Conservation (phyloP, 1,284 basidiomycete species). For the Chondrostereum purpureum region DNA sequence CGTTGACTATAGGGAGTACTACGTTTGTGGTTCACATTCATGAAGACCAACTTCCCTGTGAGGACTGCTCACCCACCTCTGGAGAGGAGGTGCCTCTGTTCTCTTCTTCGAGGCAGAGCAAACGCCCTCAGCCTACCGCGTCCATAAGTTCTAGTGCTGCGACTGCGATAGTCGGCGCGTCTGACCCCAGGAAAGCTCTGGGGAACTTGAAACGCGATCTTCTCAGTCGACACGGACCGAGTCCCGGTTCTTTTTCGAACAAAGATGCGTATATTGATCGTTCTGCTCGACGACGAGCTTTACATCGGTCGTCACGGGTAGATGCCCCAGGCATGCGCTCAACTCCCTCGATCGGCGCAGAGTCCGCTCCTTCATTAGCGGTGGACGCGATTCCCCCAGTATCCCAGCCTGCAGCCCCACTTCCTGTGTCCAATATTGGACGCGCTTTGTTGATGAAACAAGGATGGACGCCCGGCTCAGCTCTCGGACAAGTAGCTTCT, state of each 20-base stretch:
- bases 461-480: conserved; percentile 65
- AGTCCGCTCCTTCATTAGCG: background rate
- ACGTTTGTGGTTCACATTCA: conserved; percentile 67
- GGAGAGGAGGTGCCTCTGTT: conserved; percentile 58
- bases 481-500: too few species aligned
- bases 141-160: background rate
- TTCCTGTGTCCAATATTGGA: conserved; percentile 57
- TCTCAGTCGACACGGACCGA: conserved; percentile 37
- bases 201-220: conserved; percentile 54
- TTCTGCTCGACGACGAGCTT: conserved; percentile 57
- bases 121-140: conserved; percentile 1
- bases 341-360: background rate
- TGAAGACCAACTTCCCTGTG: conserved; percentile 48
- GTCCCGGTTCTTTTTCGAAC: conserved; percentile 11
- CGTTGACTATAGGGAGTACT: conserved; percentile 60
- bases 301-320: conserved; percentile 41
- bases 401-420: conserved; percentile 35
- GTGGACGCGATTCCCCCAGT: conserved; percentile 8
- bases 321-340: conserved; percentile 38
- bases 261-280: conserved; percentile 50
- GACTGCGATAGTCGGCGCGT: conserved; percentile 14
- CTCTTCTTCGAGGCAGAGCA: conserved; percentile 24
- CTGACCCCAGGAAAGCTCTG: conserved; percentile 55
- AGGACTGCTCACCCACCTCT: conserved; percentile 44
- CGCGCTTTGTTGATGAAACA: conserved; percentile 62